These are phyloP conservation scores for Leccinum aurantiacum DNA, from an alignment of 768 basidiomycete species.

Conservation along the genomic window DNA sequence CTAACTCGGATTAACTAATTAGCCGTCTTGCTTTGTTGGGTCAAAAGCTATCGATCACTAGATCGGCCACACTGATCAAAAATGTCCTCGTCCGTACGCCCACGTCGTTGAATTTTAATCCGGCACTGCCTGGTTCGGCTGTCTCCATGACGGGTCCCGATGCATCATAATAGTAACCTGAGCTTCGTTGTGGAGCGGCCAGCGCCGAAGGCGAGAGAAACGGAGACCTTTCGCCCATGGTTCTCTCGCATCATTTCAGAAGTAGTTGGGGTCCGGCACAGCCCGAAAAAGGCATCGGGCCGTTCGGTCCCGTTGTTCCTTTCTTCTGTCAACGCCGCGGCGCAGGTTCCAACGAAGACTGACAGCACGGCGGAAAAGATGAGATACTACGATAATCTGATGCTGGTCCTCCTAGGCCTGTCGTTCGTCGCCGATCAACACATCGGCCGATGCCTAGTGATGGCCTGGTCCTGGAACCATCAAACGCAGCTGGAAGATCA, in stretches of 20 bases:
- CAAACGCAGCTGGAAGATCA: background rate
- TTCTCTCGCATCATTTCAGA: background rate
- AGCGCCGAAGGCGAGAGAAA: background rate
- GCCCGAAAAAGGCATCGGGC: background rate
- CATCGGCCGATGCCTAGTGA: background rate
- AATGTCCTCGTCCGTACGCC: background rate
- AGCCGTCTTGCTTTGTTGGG: background rate
- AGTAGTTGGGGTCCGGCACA: background rate
- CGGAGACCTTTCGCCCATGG: background rate
- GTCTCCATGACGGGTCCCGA: background rate
- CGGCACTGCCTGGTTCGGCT: background rate
- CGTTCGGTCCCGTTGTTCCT: background rate
- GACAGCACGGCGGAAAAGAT: background rate
- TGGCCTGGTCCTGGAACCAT: constrained; percentile 1
- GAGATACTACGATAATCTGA: background rate
- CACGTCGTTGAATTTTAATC: background rate
- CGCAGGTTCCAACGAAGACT: background rate
- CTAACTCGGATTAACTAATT: background rate
- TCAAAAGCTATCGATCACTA: background rate
- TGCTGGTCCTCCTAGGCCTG: background rate
- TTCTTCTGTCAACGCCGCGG: background rate
- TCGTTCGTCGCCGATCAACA: background rate
- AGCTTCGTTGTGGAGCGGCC: background rate
- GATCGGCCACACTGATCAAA: background rate
- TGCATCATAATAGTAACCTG: background rate